phyloP scores from a whole-genome alignment of 1,139 yeast genomes.

The Pichia sp. region DNA sequence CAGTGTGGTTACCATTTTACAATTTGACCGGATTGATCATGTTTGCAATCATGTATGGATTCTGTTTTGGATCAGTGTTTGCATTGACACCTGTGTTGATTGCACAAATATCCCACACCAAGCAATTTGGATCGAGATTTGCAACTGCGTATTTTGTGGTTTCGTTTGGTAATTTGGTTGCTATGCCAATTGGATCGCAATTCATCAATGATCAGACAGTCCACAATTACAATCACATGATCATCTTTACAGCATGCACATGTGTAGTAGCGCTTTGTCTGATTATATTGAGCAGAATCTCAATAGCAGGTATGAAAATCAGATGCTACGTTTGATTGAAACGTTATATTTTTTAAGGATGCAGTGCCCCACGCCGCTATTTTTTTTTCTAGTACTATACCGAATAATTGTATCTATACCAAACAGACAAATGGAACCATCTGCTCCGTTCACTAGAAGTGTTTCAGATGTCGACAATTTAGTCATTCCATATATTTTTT shows the following conservation, averaged over 20 bases:
- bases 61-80: constrained; percentile 24
- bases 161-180: constrained; percentile 47
- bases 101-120: constrained; percentile 57
- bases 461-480: too few relatives aligned
- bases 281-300: constrained; percentile 27
- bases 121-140: constrained; percentile 58
- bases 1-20: constrained; percentile 39
- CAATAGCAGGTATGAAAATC: constrained; percentile 28
- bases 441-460: too few relatives aligned
- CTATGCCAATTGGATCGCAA: constrained; percentile 48
- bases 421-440: too few relatives aligned
- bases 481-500: too few relatives aligned
- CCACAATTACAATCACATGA: constrained; percentile 26
- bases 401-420: too few relatives aligned
- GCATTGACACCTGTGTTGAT: constrained; percentile 31
- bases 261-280: constrained; percentile 23
- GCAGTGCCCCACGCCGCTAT: too few relatives aligned
- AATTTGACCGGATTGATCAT: constrained; percentile 27
- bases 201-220: constrained; percentile 30
- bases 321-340: neutral
- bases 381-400: too few relatives aligned
- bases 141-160: constrained; percentile 63
- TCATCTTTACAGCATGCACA: constrained; percentile 29
- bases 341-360: too few relatives aligned
- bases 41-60: constrained; percentile 33